A percentile compares a stretch with the other conserved stretches of the same genome.
phyloP scores from a whole-genome alignment of 2,329 filamentous ascomycete species.

The Calonectria ilicicola region DNA sequence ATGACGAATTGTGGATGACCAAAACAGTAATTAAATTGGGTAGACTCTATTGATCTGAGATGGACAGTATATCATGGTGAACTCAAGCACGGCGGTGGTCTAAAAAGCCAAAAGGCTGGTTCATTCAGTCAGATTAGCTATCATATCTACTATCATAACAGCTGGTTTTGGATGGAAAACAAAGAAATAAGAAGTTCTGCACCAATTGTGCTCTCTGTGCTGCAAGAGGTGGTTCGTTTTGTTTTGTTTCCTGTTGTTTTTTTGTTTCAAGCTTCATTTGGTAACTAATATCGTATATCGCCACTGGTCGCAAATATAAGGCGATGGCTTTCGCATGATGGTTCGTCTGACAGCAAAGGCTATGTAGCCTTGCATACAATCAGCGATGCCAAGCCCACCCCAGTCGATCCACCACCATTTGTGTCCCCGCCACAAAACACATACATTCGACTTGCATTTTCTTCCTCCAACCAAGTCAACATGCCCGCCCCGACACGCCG shows the following conservation, averaged over 20 bases:
- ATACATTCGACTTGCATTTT: slow-evolving; percentile 15
- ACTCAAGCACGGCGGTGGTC: not conserved
- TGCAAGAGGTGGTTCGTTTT: too few relatives aligned
- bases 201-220: too few relatives aligned
- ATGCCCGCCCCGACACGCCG: slow-evolving; percentile 30
- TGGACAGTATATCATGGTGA: not conserved
- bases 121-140: too few relatives aligned
- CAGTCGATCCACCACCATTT: slow-evolving; percentile 31
- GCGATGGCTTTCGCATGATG: not conserved
- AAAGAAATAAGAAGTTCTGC: not conserved
- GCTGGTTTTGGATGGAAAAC: too few relatives aligned
- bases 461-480: slow-evolving; percentile 22
- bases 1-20: not conserved
- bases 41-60: not conserved
- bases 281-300: not conserved
- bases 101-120: not conserved
- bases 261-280: too few relatives aligned
- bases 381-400: slow-evolving; percentile 32
- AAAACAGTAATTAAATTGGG: not conserved
- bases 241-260: too few relatives aligned
- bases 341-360: not conserved
- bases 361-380: slow-evolving; percentile 16
- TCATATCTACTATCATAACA: too few relatives aligned
- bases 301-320: not conserved
- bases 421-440: not conserved